Conservation (phyloP, 192 early-diverging fungal genomes). For the Phlyctochytrium bullatum region DNA sequence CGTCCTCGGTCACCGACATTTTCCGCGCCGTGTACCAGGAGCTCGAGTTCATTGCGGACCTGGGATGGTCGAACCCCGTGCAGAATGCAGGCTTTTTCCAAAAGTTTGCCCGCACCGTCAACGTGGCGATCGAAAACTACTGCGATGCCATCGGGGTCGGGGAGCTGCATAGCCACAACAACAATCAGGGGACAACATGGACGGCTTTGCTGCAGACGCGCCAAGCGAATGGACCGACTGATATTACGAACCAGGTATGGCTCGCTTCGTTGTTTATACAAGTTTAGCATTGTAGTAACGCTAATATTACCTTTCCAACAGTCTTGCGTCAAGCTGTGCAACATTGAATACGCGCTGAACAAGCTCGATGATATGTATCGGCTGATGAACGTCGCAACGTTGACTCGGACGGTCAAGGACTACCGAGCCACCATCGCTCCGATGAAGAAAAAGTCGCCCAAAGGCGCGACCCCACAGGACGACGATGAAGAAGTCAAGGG, state of each 20-base stretch:
- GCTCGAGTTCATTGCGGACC: conserved; percentile 49
- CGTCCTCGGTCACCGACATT: conserved; percentile 49
- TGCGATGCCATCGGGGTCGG: conserved; percentile 53
- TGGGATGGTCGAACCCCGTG: conserved; percentile 49
- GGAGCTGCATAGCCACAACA: conserved; percentile 34
- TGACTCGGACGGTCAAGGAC: conserved; percentile 36
- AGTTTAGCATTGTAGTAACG: neutral
- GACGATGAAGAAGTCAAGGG: conserved; percentile 38
- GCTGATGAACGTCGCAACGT: conserved; percentile 48
- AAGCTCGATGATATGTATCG: conserved; percentile 54
- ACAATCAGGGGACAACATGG: conserved; percentile 19
- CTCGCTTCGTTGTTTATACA: too few relatives aligned
- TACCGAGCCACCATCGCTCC: conserved; percentile 44
- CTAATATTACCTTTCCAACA: conserved; percentile 23
- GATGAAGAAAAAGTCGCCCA: conserved; percentile 22
- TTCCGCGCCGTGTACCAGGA: conserved; percentile 53
- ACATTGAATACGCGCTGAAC: conserved; percentile 50
- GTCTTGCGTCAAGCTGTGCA: conserved; percentile 60
- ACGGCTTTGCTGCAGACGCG: conserved; percentile 29
- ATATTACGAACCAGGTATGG: conserved; percentile 50
- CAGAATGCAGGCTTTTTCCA: conserved; percentile 54
- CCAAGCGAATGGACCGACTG: conserved; percentile 37
- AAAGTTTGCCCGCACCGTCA: conserved; percentile 46
- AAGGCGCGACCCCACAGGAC: conserved; percentile 9
- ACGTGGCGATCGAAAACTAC: conserved; percentile 55